phyloP scores from a whole-genome alignment of 73 alveolate genomes.

The Stentor coeruleus region DNA sequence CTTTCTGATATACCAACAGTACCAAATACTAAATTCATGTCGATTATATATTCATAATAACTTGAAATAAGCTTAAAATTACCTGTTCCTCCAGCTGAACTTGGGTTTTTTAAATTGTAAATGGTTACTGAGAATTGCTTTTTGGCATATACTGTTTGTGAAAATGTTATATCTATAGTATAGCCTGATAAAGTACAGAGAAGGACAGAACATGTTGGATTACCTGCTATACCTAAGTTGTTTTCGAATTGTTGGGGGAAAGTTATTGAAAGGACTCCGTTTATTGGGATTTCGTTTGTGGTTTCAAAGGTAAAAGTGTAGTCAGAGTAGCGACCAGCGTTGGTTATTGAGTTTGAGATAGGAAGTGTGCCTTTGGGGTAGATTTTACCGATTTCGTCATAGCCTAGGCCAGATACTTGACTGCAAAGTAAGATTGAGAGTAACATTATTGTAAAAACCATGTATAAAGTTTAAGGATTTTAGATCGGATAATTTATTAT shows the following conservation, averaged over 20 bases:
- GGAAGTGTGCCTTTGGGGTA: slow-evolving; percentile 1
- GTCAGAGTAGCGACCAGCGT: slow-evolving; percentile 10
- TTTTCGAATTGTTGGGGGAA: slow-evolving; percentile 24
- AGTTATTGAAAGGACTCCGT: background rate
- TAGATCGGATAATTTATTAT: too few species aligned
- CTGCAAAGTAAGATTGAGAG: too few species aligned
- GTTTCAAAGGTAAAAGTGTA: slow-evolving; percentile 8
- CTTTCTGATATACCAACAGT: slow-evolving; percentile 24
- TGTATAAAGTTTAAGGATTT: too few species aligned
- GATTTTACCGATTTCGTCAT: background rate
- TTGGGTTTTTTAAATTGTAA: slow-evolving; percentile 3
- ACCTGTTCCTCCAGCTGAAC: slow-evolving; percentile 29
- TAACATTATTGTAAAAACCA: too few species aligned
- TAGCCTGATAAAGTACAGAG: background rate
- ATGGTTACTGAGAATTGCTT: background rate
- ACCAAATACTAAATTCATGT: slow-evolving; percentile 25
- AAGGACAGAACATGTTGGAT: slow-evolving; percentile 18
- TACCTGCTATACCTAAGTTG: slow-evolving; percentile 23
- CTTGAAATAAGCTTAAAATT: background rate
- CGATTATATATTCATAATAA: background rate
- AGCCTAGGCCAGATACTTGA: slow-evolving; percentile 16
- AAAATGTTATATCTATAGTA: background rate
- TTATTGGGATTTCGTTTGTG: background rate
- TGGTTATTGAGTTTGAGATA: slow-evolving; percentile 16
- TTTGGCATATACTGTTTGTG: background rate